phyloP scores from a whole-genome alignment of 2,329 filamentous ascomycete species.

The Sarocladium brachiariae region DNA sequence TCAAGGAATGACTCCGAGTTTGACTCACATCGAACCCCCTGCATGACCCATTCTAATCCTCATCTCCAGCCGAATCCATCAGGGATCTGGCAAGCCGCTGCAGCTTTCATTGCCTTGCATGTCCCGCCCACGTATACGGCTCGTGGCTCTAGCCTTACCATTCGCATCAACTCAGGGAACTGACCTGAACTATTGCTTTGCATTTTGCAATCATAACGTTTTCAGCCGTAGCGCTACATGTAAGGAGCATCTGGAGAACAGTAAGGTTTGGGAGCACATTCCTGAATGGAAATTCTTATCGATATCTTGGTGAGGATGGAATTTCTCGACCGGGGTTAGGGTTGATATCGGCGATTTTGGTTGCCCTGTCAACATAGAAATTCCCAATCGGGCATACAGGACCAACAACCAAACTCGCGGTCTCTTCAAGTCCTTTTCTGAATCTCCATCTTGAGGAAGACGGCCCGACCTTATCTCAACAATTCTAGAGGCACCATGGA shows the following conservation, averaged over 20 bases:
- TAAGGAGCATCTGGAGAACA: too few relatives aligned
- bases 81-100: slow-evolving; percentile 7
- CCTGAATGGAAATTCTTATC: too few relatives aligned
- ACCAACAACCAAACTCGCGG: background rate
- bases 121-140: background rate
- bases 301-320: too few relatives aligned
- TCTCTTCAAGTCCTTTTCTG: background rate
- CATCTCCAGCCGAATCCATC: slow-evolving; percentile 1
- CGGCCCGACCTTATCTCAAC: background rate
- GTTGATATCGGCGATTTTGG: background rate
- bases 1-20: slow-evolving; percentile 2
- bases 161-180: background rate
- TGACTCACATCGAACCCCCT: slow-evolving; percentile 5
- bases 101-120: slow-evolving; percentile 6
- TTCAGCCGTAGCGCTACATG: too few relatives aligned
- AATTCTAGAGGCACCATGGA: background rate
- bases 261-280: too few relatives aligned
- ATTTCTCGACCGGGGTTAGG: too few relatives aligned
- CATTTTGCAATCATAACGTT: too few relatives aligned
- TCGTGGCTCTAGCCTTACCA: background rate
- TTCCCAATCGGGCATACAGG: background rate
- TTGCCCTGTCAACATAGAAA: background rate
- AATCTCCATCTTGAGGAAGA: background rate
- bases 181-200: background rate
- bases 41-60: slow-evolving; percentile 6